Percentiles rank a stretch among this genome's conserved stretches.
Conservation (phyloP, 2,329 filamentous ascomycete species). For the Xylariaceae sp. region DNA sequence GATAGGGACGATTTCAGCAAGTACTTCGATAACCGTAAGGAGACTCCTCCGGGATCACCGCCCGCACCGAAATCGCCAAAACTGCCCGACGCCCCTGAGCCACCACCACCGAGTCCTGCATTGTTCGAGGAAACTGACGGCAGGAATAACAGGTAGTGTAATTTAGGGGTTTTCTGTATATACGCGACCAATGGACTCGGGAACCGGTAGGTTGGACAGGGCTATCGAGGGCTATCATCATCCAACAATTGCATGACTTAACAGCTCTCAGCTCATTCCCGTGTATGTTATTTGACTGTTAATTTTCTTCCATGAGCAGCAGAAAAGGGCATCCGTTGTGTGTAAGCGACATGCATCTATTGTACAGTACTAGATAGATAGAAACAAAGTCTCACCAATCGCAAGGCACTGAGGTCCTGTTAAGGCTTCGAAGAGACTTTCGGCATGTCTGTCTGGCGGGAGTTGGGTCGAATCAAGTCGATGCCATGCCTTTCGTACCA, state of each 20-base stretch:
- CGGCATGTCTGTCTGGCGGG: not conserved
- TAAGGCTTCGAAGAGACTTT: not conserved
- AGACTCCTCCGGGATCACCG: conserved; percentile 59
- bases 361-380: not conserved
- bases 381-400: not conserved
- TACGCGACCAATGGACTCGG: conserved; percentile 6
- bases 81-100: conserved; percentile 42
- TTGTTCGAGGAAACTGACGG: conserved; percentile 31
- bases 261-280: not conserved
- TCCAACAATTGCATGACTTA: not conserved
- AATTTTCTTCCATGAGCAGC: not conserved
- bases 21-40: conserved; percentile 73
- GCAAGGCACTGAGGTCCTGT: not conserved
- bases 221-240: not conserved
- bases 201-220: not conserved
- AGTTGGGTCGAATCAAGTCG: not conserved
- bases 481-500: too few species aligned
- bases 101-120: conserved; percentile 35
- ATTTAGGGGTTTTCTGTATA: conserved; percentile 7
- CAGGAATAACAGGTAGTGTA: conserved; percentile 29
- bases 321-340: not conserved
- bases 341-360: not conserved
- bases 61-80: conserved; percentile 47
- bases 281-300: not conserved
- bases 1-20: conserved; percentile 90